These are phyloP conservation scores for Rhypophila decipiens DNA, from an alignment of 495 filamentous ascomycete species.

Conservation along the genomic window DNA sequence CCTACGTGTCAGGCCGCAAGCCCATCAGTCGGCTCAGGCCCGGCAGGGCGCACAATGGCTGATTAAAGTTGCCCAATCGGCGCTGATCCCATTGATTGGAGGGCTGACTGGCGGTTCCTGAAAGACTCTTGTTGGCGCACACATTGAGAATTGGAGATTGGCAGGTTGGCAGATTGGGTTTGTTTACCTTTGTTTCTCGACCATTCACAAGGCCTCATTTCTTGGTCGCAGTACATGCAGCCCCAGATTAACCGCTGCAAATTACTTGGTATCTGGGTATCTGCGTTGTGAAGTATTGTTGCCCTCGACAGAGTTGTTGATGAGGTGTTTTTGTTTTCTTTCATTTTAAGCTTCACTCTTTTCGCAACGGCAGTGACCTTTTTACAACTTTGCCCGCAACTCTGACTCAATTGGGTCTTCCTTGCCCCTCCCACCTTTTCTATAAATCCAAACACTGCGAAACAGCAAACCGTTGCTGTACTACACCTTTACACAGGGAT, in stretches of 20 bases:
- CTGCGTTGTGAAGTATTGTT: no score
- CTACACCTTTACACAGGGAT: background rate
- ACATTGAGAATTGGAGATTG: background rate
- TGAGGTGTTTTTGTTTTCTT: background rate
- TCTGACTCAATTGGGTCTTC: background rate
- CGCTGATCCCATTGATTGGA: background rate
- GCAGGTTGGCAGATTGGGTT: background rate
- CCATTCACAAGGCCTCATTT: no score
- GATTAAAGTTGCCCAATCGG: slow-evolving; percentile 4
- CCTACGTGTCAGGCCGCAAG: background rate
- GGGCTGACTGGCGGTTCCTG: background rate
- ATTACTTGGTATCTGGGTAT: background rate
- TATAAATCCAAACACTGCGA: background rate
- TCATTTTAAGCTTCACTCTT: background rate
- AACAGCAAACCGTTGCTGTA: background rate
- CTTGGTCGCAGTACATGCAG: no score
- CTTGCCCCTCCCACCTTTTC: background rate
- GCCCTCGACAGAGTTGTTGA: background rate
- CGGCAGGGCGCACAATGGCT: background rate
- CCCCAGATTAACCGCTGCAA: background rate
- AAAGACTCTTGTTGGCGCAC: background rate
- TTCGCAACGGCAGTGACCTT: no score
- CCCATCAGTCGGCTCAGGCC: background rate
- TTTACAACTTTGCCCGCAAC: background rate
- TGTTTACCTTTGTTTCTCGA: background rate